Percentiles rank a stretch among this genome's conserved stretches.
Evolutionary conservation across 2,329 filamentous ascomycete genomes (phyloP).

Genomic region (Fonsecaea erecta): DNA sequence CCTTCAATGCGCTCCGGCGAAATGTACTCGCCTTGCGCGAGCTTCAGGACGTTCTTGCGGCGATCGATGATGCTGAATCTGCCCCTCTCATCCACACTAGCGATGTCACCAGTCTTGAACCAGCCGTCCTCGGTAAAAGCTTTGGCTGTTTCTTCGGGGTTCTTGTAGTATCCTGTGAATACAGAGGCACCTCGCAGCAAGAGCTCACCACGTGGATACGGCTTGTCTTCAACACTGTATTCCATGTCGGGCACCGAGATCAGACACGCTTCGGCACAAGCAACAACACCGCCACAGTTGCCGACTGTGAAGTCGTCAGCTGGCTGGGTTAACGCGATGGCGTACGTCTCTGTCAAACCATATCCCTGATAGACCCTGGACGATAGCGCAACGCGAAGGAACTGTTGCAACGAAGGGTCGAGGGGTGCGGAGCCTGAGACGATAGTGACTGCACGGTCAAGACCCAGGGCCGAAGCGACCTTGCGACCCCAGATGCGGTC

Average conservation of each 20-base stretch:
- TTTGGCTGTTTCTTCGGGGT: conserved; percentile 83
- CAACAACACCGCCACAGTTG: conserved; percentile 77
- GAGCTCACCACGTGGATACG: conserved; percentile 86
- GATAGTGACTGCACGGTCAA: conserved; percentile 74
- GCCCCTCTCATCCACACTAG: conserved; percentile 79
- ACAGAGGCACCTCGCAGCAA: conserved; percentile 78
- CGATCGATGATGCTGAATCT: conserved; percentile 94
- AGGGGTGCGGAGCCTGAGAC: conserved; percentile 89
- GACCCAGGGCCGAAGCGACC: conserved; percentile 78
- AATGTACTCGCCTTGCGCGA: conserved; percentile 97
- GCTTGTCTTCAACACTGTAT: conserved; percentile 85
- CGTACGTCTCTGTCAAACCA: conserved; percentile 92
- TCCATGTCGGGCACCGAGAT: conserved; percentile 92
- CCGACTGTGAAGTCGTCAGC: conserved; percentile 73
- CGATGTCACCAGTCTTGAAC: conserved; percentile 97
- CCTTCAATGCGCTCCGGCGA: conserved; percentile 97
- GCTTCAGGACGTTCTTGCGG: conserved; percentile 98
- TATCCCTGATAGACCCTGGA: conserved; percentile 85
- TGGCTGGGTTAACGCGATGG: conserved; percentile 72
- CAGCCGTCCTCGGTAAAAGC: conserved; percentile 85
- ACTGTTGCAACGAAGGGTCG: conserved; percentile 84
- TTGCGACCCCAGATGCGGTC: conserved; percentile 86
- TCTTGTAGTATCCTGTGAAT: conserved; percentile 89
- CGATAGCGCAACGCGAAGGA: conserved; percentile 81
- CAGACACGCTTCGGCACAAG: conserved; percentile 75